Percentiles rank a stretch among this genome's conserved stretches.
Evolutionary conservation across 257 asterid species (phyloP).

Genomic region (Thymus mandschuricus): DNA sequence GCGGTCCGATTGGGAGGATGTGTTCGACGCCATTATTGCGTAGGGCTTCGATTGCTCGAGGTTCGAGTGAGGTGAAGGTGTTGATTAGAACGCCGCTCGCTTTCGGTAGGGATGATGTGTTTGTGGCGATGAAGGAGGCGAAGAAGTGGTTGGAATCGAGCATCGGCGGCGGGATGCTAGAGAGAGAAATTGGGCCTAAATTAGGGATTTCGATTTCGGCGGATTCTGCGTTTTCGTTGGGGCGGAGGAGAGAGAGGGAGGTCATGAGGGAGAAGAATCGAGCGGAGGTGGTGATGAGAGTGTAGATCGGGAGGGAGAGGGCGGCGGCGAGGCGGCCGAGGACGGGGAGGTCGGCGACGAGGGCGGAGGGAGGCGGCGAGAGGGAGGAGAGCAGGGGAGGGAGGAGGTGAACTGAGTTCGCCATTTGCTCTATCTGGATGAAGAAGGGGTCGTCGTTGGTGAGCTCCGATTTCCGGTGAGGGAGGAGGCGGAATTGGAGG

Average conservation of each 20-base stretch:
- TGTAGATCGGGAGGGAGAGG: no score
- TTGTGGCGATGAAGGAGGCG: slow-evolving; percentile 17
- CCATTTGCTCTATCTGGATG: slow-evolving; percentile 28
- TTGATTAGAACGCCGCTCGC: slow-evolving; percentile 45
- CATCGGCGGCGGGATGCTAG: slow-evolving; percentile 52
- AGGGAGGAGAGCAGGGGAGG: no score
- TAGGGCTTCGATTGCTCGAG: slow-evolving; percentile 26
- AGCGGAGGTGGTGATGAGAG: slow-evolving; percentile 43
- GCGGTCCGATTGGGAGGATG: slow-evolving; percentile 42
- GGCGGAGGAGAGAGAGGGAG: slow-evolving; percentile 36
- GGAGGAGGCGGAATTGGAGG: slow-evolving; percentile 38
- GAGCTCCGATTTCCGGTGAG: slow-evolving; percentile 39
- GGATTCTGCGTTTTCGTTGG: background rate
- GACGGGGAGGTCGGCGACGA: no score
- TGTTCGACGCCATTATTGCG: background rate
- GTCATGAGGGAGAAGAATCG: slow-evolving; percentile 44
- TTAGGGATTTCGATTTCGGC: slow-evolving; percentile 34
- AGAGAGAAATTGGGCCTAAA: slow-evolving; percentile 37
- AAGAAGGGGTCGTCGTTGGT: slow-evolving; percentile 52
- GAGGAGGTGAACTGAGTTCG: no score
- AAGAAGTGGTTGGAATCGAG: slow-evolving; percentile 32
- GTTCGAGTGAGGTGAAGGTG: slow-evolving; percentile 33
- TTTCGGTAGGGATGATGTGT: slow-evolving; percentile 24
- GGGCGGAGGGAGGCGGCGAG: no score
- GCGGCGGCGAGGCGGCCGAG: no score